Evolutionary conservation across 257 asterid genomes (phyloP).

Genomic region (Haberlea rhodopensis): DNA sequence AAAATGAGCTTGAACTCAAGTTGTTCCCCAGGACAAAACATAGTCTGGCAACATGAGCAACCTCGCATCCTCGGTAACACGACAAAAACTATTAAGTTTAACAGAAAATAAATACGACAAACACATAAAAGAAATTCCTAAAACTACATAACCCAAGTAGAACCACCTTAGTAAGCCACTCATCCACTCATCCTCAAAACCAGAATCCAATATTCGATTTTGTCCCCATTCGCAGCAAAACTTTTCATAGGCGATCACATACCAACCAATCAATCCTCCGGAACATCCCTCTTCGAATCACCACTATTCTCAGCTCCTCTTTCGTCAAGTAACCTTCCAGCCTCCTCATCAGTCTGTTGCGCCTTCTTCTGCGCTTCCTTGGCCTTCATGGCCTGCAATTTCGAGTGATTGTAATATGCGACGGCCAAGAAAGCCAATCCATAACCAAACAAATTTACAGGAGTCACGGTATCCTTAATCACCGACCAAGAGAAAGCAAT

Average conservation of each 20-base stretch:
- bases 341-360: neutral
- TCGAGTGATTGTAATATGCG: neutral
- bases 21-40: neutral
- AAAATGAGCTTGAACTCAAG: neutral
- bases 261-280: neutral
- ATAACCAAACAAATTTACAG: neutral
- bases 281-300: neutral
- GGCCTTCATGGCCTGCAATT: neutral
- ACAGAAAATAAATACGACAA: neutral
- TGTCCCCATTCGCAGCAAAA: neutral
- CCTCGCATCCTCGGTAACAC: neutral
- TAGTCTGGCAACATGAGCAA: neutral
- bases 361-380: neutral
- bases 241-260: neutral
- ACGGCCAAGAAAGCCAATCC: neutral
- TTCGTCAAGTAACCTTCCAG: neutral
- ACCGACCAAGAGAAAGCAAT: slow-evolving; percentile 1
- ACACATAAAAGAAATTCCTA: neutral
- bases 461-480: neutral
- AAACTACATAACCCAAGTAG: neutral
- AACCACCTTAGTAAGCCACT: neutral
- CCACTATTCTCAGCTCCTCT: neutral
- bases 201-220: neutral
- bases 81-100: too few relatives aligned
- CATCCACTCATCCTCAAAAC: neutral